Evolutionary conservation across 192 early-diverging fungal species (phyloP), one percentile per base, ranked within the genome.

Genomic region (Coemansia sp.): DNA sequence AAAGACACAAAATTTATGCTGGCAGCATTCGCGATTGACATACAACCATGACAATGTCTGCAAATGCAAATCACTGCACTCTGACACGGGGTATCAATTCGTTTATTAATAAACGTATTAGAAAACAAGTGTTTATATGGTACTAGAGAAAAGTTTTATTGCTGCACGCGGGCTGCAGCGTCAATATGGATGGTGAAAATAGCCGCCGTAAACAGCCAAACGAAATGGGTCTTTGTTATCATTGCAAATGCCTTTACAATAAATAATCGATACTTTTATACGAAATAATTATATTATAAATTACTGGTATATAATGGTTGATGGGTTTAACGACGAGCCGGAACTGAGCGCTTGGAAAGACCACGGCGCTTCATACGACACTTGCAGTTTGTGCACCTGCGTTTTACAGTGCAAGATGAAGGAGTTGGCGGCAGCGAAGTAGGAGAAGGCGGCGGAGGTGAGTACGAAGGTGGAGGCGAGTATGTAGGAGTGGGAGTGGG

Each of bases 311-410:
- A 43, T 15, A 15, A 43, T 56, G 19, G 58, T 19, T 45, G 29
- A 9, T 50, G 35, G 17, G n/a, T 37, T 22, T 63, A 25, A 5
- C 12, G n/a, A 35, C 2, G 24, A 1, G 38, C 61, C 2, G 4
- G 19, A 17, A 2, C 19, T 4, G 19, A 21, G 5, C 37, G 61
- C 37, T 39, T 41, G 22, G 52, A 52, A 23, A 22, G 23, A 21
- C 35, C 22, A 3, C 66, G 59, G 27, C 66, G 59, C 22, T 17
- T 45, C 14, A 68, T 22, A 47, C 53, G 19, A 22, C 66, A 68
- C 7, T 51, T 51, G 59, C 66, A 68, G 50, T 55, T 32, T 22
- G 15, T 54, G 37, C 61, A 63, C 2, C 22, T 35, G 48, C 23
- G 24, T 12, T 17, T 23, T 6, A 15, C 17, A 2, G 29, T 37